phyloP scores from a whole-genome alignment of 805 yeast species.

The Kazachstania viticola region DNA sequence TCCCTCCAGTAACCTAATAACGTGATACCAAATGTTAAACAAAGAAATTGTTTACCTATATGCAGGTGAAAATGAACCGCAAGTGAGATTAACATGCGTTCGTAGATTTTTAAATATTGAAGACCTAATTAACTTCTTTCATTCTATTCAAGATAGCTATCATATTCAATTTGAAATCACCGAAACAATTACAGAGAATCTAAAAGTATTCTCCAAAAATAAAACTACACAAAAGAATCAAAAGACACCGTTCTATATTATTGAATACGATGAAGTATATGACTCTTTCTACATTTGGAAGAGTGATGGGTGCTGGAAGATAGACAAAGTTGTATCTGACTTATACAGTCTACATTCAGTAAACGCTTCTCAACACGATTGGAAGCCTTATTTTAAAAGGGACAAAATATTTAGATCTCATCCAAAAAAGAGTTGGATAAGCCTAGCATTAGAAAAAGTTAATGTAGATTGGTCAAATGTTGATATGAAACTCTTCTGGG shows the following conservation, averaged over 20 bases:
- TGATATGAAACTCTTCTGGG: slow-evolving; percentile 13
- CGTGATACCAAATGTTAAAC: too few species aligned
- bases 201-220: slow-evolving; percentile 12
- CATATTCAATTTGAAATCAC: slow-evolving; percentile 15
- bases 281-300: slow-evolving; percentile 18
- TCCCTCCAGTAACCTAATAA: too few species aligned
- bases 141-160: slow-evolving; percentile 17
- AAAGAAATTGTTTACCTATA: slow-evolving; percentile 17
- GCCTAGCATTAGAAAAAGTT: slow-evolving; percentile 8
- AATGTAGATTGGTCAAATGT: slow-evolving; percentile 14
- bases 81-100: slow-evolving; percentile 17
- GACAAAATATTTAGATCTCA: slow-evolving; percentile 3
- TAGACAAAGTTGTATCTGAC: slow-evolving; percentile 11
- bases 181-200: slow-evolving; percentile 22
- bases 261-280: slow-evolving; percentile 17
- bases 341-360: slow-evolving; percentile 6
- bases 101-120: slow-evolving; percentile 6
- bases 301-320: slow-evolving; percentile 19
- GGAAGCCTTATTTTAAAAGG: slow-evolving; percentile 4
- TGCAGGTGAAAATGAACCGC: slow-evolving; percentile 17
- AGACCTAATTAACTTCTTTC: slow-evolving; percentile 11
- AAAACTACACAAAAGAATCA: slow-evolving; percentile 3
- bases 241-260: slow-evolving; percentile 16
- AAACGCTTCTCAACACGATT: background rate
- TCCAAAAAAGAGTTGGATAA: slow-evolving; percentile 4